A percentile compares a stretch with the other conserved stretches of the same genome.
phyloP scores from a whole-genome alignment of 2,329 filamentous ascomycete species.

The Gyromitra esculenta region DNA sequence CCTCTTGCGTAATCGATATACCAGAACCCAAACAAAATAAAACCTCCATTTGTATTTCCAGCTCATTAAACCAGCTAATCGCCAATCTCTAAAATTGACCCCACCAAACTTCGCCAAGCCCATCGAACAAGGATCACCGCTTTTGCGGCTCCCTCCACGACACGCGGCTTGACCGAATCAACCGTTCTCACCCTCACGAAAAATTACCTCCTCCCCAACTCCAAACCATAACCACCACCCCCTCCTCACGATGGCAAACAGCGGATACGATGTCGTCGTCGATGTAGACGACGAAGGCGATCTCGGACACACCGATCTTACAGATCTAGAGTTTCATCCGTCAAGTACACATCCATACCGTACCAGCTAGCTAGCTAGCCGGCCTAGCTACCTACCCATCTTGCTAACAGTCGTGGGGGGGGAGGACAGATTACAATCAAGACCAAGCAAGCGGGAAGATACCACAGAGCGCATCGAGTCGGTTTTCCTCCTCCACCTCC shows the following conservation, averaged over 20 bases:
- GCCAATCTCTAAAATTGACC: not conserved
- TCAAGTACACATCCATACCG: conserved; percentile 68
- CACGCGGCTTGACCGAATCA: conserved; percentile 31
- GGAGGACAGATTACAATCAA: conserved; percentile 56
- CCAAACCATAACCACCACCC: not conserved
- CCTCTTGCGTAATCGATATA: not conserved
- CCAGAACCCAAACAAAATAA: not conserved
- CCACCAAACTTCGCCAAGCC: conserved; percentile 7
- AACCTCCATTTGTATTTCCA: too few relatives aligned
- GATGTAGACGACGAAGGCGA: conserved; percentile 98
- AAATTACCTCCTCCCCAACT: not conserved
- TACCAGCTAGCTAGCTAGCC: not conserved
- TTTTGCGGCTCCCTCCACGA: conserved; percentile 21
- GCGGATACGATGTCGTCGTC: conserved; percentile 95
- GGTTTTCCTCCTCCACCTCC: not conserved
- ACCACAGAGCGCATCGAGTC: conserved; percentile 53
- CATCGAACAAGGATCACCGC: not conserved
- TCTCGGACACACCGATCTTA: conserved; percentile 95
- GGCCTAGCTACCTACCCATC: not conserved
- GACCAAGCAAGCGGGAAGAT: conserved; percentile 57
- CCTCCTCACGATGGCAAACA: conserved; percentile 46
- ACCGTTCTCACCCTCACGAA: not conserved
- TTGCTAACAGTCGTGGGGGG: conserved; percentile 12
- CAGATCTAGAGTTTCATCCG: conserved; percentile 98
- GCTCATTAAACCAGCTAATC: not conserved